A percentile compares a stretch with the other conserved stretches of the same genome.
Evolutionary conservation across 805 yeast species (phyloP).

Genomic region (Nakazawaea sp.): DNA sequence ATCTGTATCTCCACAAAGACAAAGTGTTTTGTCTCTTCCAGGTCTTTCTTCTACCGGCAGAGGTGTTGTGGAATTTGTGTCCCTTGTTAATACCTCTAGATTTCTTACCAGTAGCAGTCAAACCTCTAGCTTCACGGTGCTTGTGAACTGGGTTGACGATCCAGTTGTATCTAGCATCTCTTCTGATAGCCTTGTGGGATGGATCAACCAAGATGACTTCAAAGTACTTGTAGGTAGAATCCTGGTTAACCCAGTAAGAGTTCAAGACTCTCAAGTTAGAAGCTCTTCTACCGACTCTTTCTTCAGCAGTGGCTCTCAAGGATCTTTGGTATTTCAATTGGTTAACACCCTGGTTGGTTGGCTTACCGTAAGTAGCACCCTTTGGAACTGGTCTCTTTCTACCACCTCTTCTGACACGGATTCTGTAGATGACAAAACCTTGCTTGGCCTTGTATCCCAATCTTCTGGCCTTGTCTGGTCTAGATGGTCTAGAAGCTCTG

Average conservation of each 20-base stretch:
- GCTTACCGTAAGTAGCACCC: constrained; percentile 99
- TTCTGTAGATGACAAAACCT: constrained; percentile 97
- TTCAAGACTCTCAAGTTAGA: constrained; percentile 98
- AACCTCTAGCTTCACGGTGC: constrained; percentile 99
- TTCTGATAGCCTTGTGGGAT: constrained; percentile 96
- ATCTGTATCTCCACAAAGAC: constrained; percentile 99
- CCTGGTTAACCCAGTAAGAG: constrained; percentile 99
- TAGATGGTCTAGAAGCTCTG: constrained; percentile 98
- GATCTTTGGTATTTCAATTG: constrained; percentile 99
- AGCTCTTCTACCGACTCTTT: constrained; percentile 98
- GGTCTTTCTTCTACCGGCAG: constrained; percentile 98
- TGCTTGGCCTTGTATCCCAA: constrained; percentile 99
- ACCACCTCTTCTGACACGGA: constrained; percentile 99
- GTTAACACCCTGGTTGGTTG: constrained; percentile 99
- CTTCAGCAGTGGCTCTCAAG: constrained; percentile 97
- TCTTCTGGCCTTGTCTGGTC: constrained; percentile 99
- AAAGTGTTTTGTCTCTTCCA: constrained; percentile 99
- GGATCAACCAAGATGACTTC: constrained; percentile 98
- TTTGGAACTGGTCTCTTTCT: constrained; percentile 99
- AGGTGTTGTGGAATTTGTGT: constrained; percentile 97
- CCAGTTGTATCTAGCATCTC: constrained; percentile 99
- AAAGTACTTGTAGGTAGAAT: constrained; percentile 98
- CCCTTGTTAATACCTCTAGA: constrained; percentile 99
- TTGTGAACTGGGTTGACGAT: constrained; percentile 99
- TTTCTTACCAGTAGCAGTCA: constrained; percentile 96